Evolutionary conservation across 805 yeast genomes (phyloP).

Genomic region (Candida berthetii): DNA sequence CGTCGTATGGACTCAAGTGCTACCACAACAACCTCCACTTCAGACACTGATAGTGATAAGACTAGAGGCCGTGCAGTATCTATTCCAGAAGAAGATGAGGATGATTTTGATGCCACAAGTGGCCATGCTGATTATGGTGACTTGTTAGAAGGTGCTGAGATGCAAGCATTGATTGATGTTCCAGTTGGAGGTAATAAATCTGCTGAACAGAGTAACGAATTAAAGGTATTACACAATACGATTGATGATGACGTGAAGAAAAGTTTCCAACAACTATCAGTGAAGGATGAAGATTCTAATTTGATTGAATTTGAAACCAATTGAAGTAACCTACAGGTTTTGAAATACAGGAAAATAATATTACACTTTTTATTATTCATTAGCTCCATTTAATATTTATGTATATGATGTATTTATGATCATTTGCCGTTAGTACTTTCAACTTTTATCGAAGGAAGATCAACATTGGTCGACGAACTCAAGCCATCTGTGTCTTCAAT

Average conservation of each 20-base stretch:
- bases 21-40: constrained; percentile 9
- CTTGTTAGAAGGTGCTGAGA: constrained; percentile 42
- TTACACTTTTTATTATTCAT: too few species aligned
- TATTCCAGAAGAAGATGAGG: constrained; percentile 31
- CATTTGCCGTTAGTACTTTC: too few species aligned
- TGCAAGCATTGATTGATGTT: constrained; percentile 30
- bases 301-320: constrained; percentile 38
- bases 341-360: too few species aligned
- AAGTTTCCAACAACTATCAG: constrained; percentile 5
- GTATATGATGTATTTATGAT: too few species aligned
- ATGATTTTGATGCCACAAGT: constrained; percentile 37
- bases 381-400: too few species aligned
- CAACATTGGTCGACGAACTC: too few species aligned
- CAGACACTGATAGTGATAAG: constrained; percentile 5
- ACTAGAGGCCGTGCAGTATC: constrained; percentile 5
- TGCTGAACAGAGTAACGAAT: constrained; percentile 15
- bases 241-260: constrained; percentile 6
- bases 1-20: constrained; percentile 79
- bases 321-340: too few species aligned
- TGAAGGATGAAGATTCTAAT: constrained; percentile 14
- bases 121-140: constrained; percentile 39
- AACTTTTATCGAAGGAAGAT: too few species aligned
- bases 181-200: constrained; percentile 10
- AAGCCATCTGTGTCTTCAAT: neutral
- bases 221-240: constrained; percentile 24